Evolutionary conservation across 352 stramenopile genomes (phyloP), one percentile per base, ranked within the genome.

Genomic region (Phytophthora pseudosyringae): DNA sequence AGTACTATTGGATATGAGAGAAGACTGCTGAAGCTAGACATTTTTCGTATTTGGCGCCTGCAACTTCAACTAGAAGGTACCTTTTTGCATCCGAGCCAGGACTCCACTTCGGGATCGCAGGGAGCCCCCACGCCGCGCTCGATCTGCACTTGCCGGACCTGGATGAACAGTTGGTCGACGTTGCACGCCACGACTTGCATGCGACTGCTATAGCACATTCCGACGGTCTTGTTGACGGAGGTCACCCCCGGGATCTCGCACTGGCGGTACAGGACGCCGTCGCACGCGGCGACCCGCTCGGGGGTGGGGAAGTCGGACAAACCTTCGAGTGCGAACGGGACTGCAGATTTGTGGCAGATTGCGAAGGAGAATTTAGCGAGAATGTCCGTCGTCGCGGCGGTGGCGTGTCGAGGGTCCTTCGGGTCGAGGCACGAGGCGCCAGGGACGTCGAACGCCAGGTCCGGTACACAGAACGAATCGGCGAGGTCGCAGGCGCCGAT

Each of bases 161-260:
- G 16, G 9, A 74, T 67, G 26, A 64, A 60, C 1, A 67, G 9
- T 16, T 45, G 49, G 32, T 71, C 58, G 10, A 64, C 29, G 11
- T 59, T 69, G 32, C 66, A 74, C 3, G 66, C 50, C 9, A 74
- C 38, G 8, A 71, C 55, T 28, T 74, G 67, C 60, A 74, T 67
- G 1, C 66, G 61, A 16, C 54, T 74, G 45, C 59, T 71, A 43
- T 67, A 74, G 33, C 67, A 71, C 44, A 74, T 74, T 4, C 67
- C 67, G 5, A 45, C 25, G 8, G 35, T 46, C 1, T 40, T 53
- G 18, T 69, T 59, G 26, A 32, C 25, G 1, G 59, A 67, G 0
- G 52, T 53, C 33, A 62, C 52, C 0, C 44, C 40, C 11, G 65
- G 52, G 31, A 61, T 66, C n/a, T 65, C 65, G 33, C 65, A 73